phyloP scores from a whole-genome alignment of 176 grass and related monocot species.

The Miscanthus lutarioriparius region DNA sequence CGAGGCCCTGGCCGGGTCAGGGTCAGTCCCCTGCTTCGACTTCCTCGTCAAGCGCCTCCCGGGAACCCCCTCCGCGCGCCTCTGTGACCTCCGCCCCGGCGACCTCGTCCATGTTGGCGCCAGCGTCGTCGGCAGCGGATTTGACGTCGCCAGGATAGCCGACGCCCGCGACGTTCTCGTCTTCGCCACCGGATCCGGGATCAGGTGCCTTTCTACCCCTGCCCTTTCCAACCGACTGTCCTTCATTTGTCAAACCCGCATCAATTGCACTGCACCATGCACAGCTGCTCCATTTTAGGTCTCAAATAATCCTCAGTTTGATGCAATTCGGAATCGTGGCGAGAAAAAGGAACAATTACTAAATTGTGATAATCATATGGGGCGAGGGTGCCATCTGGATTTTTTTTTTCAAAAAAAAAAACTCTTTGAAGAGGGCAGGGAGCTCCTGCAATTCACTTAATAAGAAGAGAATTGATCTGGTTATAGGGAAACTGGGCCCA shows the following conservation, averaged over 20 bases:
- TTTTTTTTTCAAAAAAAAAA: not conserved
- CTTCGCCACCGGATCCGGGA: conserved; percentile 81
- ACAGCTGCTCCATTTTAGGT: not conserved
- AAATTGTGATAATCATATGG: not conserved
- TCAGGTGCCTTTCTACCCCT: conserved; percentile 44
- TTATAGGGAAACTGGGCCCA: too few relatives aligned
- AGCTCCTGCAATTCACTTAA: too few relatives aligned
- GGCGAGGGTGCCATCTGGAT: not conserved
- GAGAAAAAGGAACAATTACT: not conserved
- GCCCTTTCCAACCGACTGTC: not conserved
- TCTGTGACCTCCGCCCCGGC: conserved; percentile 59
- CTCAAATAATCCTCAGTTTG: not conserved
- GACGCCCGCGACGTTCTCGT: conserved; percentile 49
- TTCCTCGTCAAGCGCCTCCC: conserved; percentile 77
- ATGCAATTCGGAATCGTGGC: not conserved
- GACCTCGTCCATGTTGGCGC: conserved; percentile 54
- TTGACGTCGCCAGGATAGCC: conserved; percentile 44
- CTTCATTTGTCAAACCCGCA: not conserved
- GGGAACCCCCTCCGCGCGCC: conserved; percentile 50
- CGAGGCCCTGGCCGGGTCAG: not conserved
- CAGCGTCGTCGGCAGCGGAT: conserved; percentile 59
- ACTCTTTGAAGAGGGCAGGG: too few relatives aligned
- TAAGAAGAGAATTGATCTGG: too few relatives aligned
- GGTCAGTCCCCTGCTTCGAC: conserved; percentile 23
- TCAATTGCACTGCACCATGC: not conserved